These are phyloP conservation scores for Botrytis aclada DNA, from an alignment of 2,329 filamentous ascomycete genomes.

Conservation along the genomic window DNA sequence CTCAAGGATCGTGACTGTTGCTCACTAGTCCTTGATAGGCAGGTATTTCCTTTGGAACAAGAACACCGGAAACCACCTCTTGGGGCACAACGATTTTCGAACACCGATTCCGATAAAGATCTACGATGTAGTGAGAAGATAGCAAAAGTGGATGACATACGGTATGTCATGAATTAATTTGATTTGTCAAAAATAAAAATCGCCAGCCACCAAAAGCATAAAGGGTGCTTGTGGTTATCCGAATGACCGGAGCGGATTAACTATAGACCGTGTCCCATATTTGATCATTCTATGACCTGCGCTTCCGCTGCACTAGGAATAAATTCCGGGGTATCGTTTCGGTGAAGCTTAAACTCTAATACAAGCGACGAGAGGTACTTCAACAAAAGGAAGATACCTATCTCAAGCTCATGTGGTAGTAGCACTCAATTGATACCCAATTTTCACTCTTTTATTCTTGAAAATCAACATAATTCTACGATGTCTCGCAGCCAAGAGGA, in stretches of 20 bases:
- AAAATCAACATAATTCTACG: background rate
- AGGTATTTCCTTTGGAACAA: background rate
- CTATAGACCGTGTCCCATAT: background rate
- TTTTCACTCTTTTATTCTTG: background rate
- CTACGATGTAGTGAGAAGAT: slow-evolving; percentile 1
- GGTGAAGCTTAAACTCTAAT: background rate
- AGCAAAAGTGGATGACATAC: background rate
- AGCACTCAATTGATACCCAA: background rate
- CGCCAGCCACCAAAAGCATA: background rate
- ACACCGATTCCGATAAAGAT: slow-evolving; percentile 8
- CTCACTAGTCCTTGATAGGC: background rate
- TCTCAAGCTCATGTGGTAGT: background rate
- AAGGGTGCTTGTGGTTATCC: background rate
- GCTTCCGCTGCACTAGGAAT: background rate
- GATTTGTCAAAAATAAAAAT: background rate
- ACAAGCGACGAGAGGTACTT: background rate
- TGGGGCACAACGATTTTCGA: background rate
- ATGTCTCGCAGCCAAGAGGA: slow-evolving; percentile 1
- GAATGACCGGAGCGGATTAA: background rate
- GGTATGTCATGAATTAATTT: background rate
- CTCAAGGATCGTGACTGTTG: background rate
- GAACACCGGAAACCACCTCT: background rate
- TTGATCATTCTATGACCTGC: background rate
- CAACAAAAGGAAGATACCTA: background rate
- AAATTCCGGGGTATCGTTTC: slow-evolving; percentile 4